Evolutionary conservation across 345 rosid genomes (phyloP).

Genomic region (Eucalyptus camaldulensis): DNA sequence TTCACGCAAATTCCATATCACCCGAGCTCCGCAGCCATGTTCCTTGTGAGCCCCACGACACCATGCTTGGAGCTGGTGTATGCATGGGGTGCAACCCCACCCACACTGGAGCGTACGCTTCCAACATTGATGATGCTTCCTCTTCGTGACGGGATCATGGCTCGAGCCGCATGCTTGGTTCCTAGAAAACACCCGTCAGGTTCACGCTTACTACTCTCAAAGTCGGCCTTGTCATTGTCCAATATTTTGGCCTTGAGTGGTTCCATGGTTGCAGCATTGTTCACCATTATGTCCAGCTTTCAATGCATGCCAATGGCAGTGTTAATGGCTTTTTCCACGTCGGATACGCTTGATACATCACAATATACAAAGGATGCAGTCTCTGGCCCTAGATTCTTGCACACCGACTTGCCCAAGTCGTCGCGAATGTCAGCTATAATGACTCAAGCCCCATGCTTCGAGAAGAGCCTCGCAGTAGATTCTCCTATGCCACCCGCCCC

Average conservation of each 20-base stretch:
- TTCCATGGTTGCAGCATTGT: neutral
- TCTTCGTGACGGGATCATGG: neutral
- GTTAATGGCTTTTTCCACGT: neutral
- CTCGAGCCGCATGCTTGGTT: slow-evolving; percentile 8
- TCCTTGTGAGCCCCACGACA: neutral
- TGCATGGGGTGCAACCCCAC: slow-evolving; percentile 1
- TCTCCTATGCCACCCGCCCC: slow-evolving; percentile 4
- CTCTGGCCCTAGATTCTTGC: neutral
- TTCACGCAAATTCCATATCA: neutral
- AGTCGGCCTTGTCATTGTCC: neutral
- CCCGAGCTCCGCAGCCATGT: slow-evolving; percentile 4
- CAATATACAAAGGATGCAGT: neutral
- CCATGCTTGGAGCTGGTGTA: slow-evolving; percentile 5
- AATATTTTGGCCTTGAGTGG: neutral
- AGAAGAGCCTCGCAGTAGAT: neutral
- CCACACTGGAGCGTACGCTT: neutral
- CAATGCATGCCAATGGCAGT: neutral
- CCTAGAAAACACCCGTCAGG: neutral
- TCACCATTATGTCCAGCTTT: neutral
- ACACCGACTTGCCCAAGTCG: neutral
- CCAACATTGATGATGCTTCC: neutral
- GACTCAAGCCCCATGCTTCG: neutral
- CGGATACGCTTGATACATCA: neutral
- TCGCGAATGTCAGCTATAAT: neutral
- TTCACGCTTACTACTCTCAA: neutral